Evolutionary conservation across 106 monocot species (phyloP).

Genomic region (Apostasia shenzhenica): DNA sequence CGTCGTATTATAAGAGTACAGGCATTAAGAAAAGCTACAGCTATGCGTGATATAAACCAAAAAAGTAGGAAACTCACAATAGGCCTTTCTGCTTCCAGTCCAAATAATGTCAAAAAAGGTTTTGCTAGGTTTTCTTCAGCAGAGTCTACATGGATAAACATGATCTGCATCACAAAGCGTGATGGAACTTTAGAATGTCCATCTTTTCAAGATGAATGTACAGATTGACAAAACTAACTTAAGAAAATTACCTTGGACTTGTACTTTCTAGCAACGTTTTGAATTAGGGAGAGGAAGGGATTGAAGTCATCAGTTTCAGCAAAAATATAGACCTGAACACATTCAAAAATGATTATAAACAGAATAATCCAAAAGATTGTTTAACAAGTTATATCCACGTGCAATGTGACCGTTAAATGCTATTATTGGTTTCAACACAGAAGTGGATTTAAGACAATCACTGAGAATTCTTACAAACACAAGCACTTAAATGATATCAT

Average conservation of each 20-base stretch:
- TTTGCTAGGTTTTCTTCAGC: constrained; percentile 88
- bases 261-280: constrained; percentile 66
- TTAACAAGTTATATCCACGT: too few relatives aligned
- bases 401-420: too few relatives aligned
- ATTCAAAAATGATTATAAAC: too few relatives aligned
- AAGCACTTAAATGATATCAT: too few relatives aligned
- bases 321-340: constrained; percentile 69
- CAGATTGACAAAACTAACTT: background rate
- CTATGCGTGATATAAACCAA: too few relatives aligned
- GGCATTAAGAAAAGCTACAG: too few relatives aligned
- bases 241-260: constrained; percentile 55
- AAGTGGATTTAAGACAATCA: too few relatives aligned
- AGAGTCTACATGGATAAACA: constrained; percentile 83
- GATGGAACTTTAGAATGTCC: background rate
- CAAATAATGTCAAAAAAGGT: constrained; percentile 88
- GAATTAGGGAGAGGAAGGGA: constrained; percentile 22
- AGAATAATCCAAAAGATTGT: too few relatives aligned
- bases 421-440: too few relatives aligned
- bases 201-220: background rate
- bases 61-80: constrained; percentile 39
- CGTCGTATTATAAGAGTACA: too few relatives aligned
- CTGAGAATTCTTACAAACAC: too few relatives aligned
- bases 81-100: constrained; percentile 59
- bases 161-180: constrained; percentile 48
- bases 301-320: constrained; percentile 64